Conservation (phyloP, 768 basidiomycete species). For the Tylopilus felleus region DNA sequence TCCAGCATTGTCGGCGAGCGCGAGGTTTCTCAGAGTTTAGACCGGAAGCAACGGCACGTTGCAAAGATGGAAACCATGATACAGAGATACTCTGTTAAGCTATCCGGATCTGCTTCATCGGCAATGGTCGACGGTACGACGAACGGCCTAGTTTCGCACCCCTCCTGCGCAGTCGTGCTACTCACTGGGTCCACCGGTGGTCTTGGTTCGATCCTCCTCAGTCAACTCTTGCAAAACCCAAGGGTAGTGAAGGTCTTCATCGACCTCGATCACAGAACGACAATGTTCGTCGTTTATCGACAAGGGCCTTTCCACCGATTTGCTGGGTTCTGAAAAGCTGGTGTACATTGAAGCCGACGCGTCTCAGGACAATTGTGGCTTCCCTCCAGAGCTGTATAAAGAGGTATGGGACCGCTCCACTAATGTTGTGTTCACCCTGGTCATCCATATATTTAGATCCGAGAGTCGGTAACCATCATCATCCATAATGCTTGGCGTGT, state of each 20-base stretch:
- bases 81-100: not conserved
- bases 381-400: conserved; percentile 23
- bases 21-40: not conserved
- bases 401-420: conserved; percentile 23
- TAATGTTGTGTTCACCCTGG: too few relatives aligned
- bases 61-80: conserved; percentile 29
- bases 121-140: not conserved
- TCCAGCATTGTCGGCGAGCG: conserved; percentile 2
- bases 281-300: conserved; percentile 34
- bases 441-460: conserved; percentile 7
- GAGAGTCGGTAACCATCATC: conserved; percentile 26
- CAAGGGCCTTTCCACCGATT: conserved; percentile 27
- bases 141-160: not conserved
- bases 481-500: conserved; percentile 27
- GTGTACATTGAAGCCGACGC: conserved; percentile 38
- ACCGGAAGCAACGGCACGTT: conserved; percentile 1
- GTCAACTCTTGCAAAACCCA: conserved; percentile 24
- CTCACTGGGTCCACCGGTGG: conserved; percentile 44
- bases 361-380: conserved; percentile 27
- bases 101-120: not conserved
- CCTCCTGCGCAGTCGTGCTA: not conserved
- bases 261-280: conserved; percentile 16
- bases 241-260: conserved; percentile 13
- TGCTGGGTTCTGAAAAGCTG: conserved; percentile 33
- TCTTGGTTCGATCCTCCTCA: conserved; percentile 38